These are phyloP conservation scores for Aspergillus pseudoterreus DNA, from an alignment of 2,329 filamentous ascomycete species.

Conservation along the genomic window DNA sequence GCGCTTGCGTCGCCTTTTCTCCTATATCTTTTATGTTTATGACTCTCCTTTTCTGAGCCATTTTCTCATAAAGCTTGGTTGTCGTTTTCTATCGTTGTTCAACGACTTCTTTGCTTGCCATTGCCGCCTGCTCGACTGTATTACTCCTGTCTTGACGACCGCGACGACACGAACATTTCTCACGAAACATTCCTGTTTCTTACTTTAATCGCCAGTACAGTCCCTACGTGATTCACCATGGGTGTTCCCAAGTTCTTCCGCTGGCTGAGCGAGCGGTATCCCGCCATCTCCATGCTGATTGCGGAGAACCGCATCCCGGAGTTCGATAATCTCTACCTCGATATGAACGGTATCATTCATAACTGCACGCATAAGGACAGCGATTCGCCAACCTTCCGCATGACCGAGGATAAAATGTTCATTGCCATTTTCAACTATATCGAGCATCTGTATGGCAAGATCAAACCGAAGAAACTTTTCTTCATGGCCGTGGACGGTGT, in stretches of 20 bases:
- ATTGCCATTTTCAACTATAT: constrained; percentile 99
- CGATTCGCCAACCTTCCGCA: constrained; percentile 83
- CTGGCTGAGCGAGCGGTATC: constrained; percentile 99
- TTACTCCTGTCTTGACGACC: constrained; percentile 15
- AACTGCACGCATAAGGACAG: constrained; percentile 98
- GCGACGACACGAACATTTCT: constrained; percentile 9
- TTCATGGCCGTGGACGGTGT: constrained; percentile 99
- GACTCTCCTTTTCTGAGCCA: background rate
- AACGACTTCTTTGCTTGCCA: constrained; percentile 11
- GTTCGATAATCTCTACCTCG: constrained; percentile 87
- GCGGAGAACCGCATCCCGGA: constrained; percentile 98
- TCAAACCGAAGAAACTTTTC: constrained; percentile 96
- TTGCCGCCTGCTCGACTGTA: constrained; percentile 4
- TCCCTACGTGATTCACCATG: constrained; percentile 43
- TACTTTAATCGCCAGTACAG: background rate
- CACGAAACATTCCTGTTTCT: background rate
- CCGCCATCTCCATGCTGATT: constrained; percentile 95
- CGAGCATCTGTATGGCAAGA: constrained; percentile 96
- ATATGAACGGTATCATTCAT: constrained; percentile 99
- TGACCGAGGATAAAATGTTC: constrained; percentile 99
- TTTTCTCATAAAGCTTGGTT: background rate
- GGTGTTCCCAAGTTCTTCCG: constrained; percentile 88
- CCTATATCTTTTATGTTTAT: background rate
- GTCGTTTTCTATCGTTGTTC: constrained; percentile 5
- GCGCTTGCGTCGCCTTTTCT: background rate